Base-by-base conservation (phyloP, 768 basidiomycete species). In the Phylloporus arenicola region DNA sequence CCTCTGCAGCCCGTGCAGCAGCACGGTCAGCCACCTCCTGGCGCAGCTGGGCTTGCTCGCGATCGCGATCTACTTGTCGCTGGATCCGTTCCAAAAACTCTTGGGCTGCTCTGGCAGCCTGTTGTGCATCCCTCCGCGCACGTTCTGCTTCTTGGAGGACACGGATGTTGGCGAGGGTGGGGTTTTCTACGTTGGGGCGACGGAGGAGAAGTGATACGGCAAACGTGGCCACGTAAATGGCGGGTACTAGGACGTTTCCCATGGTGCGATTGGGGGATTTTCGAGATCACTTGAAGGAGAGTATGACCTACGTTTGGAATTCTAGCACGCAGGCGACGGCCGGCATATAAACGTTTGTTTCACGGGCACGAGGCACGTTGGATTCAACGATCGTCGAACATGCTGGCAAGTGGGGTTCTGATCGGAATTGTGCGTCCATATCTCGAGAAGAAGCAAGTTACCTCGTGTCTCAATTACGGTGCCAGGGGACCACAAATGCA, bases 121-220 rank as follows among this genome's bases (percentile, higher is more conserved):
- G 10, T 19, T 56, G 54, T 0, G 54, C 57, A 2, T 31, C 24
- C 24, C 12, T 20, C 31, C 30, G 45, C 1, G 54, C 55, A 17
- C 38, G 24, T 29, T 58, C 54, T 6, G 50, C 56, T 1, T 16
- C 10, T 1, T 52, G 35, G 4, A 41, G 61, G 4, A 42, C 43
- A 12, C 46, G 42, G 3, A 61, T 54, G 0, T 24, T 46, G 3
- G 27, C 30, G 8, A 63, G 22, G 4, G 57, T 48, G 1, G 55
- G 61, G 27, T 59, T 62, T 31, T 14, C 17, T 17, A 14, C 33
- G 25, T 45, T 16, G 1, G 60, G n/a, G n/a, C n/a, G n/a, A n/a
- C n/a, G n/a, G 14, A 41, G 24, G 14, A 41, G 29, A 1, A n/a
- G n/a, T n/a, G 12, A 13, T 0, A 50, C 4, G 24, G 16, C 24